phyloP scores from a whole-genome alignment of 83 land plant species.

The Thuja plicata region DNA sequence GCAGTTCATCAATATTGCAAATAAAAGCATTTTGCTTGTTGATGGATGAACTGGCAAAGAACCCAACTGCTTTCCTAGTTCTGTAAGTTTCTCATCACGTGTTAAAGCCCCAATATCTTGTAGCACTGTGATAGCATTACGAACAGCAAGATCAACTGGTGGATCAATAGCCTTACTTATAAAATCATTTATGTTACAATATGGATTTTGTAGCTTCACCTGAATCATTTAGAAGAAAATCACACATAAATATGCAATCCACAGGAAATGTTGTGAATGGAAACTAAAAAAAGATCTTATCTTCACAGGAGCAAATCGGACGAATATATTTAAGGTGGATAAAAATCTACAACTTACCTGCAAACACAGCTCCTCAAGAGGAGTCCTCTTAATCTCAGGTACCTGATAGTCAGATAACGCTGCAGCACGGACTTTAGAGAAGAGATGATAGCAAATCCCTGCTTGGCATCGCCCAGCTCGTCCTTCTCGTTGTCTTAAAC shows the following conservation, averaged over 20 bases:
- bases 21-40: conserved; percentile 94
- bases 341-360: conserved; percentile 56
- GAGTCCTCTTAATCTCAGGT: conserved; percentile 96
- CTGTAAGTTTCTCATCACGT: conserved; percentile 74
- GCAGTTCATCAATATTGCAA: conserved; percentile 89
- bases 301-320: background rate
- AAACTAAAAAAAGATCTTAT: background rate
- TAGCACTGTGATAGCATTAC: conserved; percentile 74
- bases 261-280: background rate
- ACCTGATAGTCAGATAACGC: conserved; percentile 82
- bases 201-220: conserved; percentile 89
- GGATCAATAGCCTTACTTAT: conserved; percentile 87
- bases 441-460: conserved; percentile 92
- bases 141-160: conserved; percentile 74
- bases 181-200: conserved; percentile 65
- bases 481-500: conserved; percentile 91
- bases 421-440: conserved; percentile 70
- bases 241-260: background rate
- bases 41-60: conserved; percentile 93
- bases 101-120: conserved; percentile 93
- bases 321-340: background rate
- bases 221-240: conserved; percentile 26
- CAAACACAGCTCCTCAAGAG: conserved; percentile 92
- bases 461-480: conserved; percentile 97
- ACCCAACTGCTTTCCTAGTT: conserved; percentile 89